phyloP scores from a whole-genome alignment of 345 rosid genomes.

The Corymbia maculata region DNA sequence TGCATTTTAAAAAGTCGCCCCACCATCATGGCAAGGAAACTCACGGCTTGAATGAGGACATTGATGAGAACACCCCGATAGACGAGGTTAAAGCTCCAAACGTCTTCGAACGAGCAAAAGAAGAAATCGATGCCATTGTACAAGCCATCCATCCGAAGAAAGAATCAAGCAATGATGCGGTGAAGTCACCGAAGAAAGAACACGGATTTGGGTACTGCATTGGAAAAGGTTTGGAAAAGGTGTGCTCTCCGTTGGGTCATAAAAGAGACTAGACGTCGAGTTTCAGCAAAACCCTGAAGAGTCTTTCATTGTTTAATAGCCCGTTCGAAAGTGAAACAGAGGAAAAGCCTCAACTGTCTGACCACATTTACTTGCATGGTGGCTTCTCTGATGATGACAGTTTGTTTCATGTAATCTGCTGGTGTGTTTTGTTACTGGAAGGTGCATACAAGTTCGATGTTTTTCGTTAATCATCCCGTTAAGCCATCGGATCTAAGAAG shows the following conservation, averaged over 20 bases:
- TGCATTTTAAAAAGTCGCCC: constrained; percentile 1
- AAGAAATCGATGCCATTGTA: constrained; percentile 48
- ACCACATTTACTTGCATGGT: not conserved
- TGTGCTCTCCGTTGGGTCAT: constrained; percentile 22
- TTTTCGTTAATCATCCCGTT: not conserved
- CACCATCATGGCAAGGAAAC: constrained; percentile 27
- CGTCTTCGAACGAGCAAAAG: constrained; percentile 41
- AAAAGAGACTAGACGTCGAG: constrained; percentile 8
- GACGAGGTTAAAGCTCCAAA: constrained; percentile 46
- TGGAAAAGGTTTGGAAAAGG: constrained; percentile 38
- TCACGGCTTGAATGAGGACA: constrained; percentile 36
- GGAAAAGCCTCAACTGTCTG: not conserved
- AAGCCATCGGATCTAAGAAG: not conserved
- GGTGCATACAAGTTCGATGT: not conserved
- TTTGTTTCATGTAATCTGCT: not conserved
- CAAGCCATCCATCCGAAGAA: constrained; percentile 34
- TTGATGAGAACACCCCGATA: constrained; percentile 27
- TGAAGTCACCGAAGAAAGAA: not conserved
- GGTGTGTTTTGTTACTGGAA: not conserved
- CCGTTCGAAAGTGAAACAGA: not conserved
- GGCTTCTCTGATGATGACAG: not conserved
- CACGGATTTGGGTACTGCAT: constrained; percentile 23
- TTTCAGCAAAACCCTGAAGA: not conserved
- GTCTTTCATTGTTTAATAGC: not conserved
- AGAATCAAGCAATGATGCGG: not conserved